phyloP scores from a whole-genome alignment of 202 grass and related monocot species.

The Zoysia matrella region DNA sequence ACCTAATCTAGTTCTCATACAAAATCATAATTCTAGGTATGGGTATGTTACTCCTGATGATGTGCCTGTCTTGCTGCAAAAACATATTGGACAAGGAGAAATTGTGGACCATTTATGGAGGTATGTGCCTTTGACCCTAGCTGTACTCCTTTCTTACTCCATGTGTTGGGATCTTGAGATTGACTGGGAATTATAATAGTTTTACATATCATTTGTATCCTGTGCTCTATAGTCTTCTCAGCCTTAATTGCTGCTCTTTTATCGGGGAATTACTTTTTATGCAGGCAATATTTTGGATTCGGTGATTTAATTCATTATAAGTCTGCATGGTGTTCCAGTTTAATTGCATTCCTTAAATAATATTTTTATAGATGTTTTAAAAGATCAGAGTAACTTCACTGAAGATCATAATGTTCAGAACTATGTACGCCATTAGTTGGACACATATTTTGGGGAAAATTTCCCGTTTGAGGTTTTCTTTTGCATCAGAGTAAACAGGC shows the following conservation, averaged over 20 bases:
- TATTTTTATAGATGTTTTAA: background rate
- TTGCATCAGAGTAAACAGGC: background rate
- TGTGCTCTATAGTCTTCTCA: slow-evolving; percentile 9
- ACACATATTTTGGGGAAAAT: background rate
- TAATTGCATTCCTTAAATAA: slow-evolving; percentile 9
- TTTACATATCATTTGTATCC: slow-evolving; percentile 10
- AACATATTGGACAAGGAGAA: slow-evolving; percentile 83
- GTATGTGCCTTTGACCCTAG: slow-evolving; percentile 44
- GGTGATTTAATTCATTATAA: background rate
- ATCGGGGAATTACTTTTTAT: background rate
- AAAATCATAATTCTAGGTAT: slow-evolving; percentile 73
- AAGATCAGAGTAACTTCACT: slow-evolving; percentile 10
- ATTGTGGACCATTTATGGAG: slow-evolving; percentile 91
- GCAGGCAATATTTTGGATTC: slow-evolving; percentile 7
- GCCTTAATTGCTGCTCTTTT: slow-evolving; percentile 13
- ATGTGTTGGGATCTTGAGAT: slow-evolving; percentile 15
- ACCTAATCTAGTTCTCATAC: background rate
- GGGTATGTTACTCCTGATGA: slow-evolving; percentile 96
- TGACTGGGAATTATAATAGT: background rate
- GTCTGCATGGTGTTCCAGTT: slow-evolving; percentile 25
- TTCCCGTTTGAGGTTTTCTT: slow-evolving; percentile 29
- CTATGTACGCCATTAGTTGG: background rate
- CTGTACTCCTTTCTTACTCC: slow-evolving; percentile 18
- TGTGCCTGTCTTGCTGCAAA: slow-evolving; percentile 72
- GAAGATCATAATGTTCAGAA: background rate